A percentile compares a stretch with the other conserved stretches of the same genome.
Evolutionary conservation across 805 yeast species (phyloP).

Genomic region (Torulaspora franciscae): DNA sequence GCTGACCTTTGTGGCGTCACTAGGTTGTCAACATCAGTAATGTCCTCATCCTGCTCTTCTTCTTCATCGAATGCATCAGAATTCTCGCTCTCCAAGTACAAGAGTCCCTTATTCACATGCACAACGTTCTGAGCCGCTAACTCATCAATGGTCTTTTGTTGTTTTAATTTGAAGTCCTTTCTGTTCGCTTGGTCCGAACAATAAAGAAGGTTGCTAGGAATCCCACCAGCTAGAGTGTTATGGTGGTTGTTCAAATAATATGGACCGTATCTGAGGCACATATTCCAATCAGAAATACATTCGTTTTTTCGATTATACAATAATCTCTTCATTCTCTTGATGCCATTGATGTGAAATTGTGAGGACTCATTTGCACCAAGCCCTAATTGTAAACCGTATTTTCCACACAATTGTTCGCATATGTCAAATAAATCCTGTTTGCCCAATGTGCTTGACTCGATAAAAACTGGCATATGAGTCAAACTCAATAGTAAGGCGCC

Average conservation of each 20-base stretch:
- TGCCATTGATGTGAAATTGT: slow-evolving; percentile 21
- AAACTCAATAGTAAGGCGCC: slow-evolving; percentile 19
- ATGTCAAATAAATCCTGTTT: slow-evolving; percentile 31
- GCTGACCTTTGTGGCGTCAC: neutral
- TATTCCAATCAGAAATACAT: slow-evolving; percentile 27
- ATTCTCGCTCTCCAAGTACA: slow-evolving; percentile 27
- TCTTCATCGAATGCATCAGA: slow-evolving; percentile 10
- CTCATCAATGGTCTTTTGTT: slow-evolving; percentile 18
- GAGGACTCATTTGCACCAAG: slow-evolving; percentile 23
- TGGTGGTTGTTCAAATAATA: slow-evolving; percentile 17
- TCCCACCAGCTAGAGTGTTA: slow-evolving; percentile 20
- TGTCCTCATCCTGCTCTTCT: slow-evolving; percentile 1
- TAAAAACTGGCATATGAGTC: slow-evolving; percentile 29
- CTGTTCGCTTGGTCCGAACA: slow-evolving; percentile 14
- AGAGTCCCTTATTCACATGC: slow-evolving; percentile 20
- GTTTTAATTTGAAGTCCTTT: slow-evolving; percentile 19
- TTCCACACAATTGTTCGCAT: slow-evolving; percentile 23
- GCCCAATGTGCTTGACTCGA: slow-evolving; percentile 30
- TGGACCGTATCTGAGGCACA: slow-evolving; percentile 26
- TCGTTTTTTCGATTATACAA: slow-evolving; percentile 17
- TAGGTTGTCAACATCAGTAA: neutral
- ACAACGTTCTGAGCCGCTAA: slow-evolving; percentile 23
- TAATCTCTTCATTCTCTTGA: slow-evolving; percentile 17
- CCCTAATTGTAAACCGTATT: slow-evolving; percentile 26
- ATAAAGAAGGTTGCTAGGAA: slow-evolving; percentile 25